Evolutionary conservation across 2,329 filamentous ascomycete genomes (phyloP).

Genomic region (Ceratocystis harringtonii): DNA sequence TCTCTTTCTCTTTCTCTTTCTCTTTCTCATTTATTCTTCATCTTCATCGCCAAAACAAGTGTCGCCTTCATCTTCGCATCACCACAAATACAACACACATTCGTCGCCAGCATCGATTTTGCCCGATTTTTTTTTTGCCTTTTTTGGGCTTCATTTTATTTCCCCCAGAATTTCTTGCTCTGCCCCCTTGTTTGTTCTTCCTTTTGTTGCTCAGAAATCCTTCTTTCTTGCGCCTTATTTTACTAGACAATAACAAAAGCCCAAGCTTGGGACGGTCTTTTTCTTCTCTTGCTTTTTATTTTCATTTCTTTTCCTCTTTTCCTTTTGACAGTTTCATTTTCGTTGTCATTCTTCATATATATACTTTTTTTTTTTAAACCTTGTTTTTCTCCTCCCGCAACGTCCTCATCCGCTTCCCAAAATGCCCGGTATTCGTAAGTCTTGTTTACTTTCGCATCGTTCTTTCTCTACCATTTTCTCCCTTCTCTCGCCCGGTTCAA

Average conservation of each 20-base stretch:
- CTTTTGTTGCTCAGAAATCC: background rate
- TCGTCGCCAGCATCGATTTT: conserved; percentile 1
- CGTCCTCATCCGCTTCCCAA: background rate
- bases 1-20: background rate
- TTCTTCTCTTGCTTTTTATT: conserved; percentile 7
- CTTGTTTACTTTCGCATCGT: background rate
- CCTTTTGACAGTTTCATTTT: background rate
- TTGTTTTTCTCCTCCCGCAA: background rate
- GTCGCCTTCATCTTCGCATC: background rate
- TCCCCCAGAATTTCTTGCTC: conserved; percentile 1
- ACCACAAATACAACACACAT: background rate
- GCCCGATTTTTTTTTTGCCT: background rate
- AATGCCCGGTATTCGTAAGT: conserved; percentile 17
- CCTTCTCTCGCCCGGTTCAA: background rate
- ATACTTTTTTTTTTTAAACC: conserved; percentile 1
- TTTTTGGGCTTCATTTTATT: conserved; percentile 3
- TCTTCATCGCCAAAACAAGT: background rate
- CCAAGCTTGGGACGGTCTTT: background rate
- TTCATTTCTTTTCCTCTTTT: conserved; percentile 6
- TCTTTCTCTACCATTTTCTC: background rate
- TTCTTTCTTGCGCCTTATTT: conserved; percentile 3
- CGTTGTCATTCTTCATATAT: conserved; percentile 4
- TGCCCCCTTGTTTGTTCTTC: conserved; percentile 3
- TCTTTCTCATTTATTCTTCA: background rate
- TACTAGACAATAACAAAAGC: conserved; percentile 10